Percentiles rank a stretch among this genome's conserved stretches.
Evolutionary conservation across 805 yeast genomes (phyloP).

Genomic region (Schwanniomyces occidentalis): DNA sequence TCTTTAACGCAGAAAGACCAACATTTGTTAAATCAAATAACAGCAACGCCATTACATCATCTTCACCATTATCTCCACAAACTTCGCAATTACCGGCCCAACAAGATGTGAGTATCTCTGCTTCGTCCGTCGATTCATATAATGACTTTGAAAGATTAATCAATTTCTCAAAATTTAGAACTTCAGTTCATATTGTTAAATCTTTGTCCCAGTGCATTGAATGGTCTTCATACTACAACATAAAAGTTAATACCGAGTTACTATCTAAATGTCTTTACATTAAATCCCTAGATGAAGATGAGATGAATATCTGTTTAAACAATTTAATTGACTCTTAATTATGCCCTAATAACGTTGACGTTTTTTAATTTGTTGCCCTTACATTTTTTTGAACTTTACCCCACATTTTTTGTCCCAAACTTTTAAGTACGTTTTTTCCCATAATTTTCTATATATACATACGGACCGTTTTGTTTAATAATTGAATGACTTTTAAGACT

Average conservation of each 20-base stretch:
- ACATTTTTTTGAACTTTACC: too few relatives aligned
- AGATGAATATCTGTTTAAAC: conserved; percentile 47
- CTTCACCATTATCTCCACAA: conserved; percentile 3
- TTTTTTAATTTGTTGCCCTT: too few relatives aligned
- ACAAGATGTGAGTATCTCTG: conserved; percentile 5
- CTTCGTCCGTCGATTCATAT: conserved; percentile 11
- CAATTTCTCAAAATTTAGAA: conserved; percentile 76
- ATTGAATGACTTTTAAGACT: too few relatives aligned
- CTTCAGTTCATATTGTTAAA: conserved; percentile 74
- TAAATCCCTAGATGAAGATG: conserved; percentile 69
- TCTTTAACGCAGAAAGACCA: conserved; percentile 68
- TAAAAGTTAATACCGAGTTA: conserved; percentile 58
- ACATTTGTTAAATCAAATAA: conserved; percentile 39
- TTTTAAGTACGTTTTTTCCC: too few relatives aligned
- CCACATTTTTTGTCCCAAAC: too few relatives aligned
- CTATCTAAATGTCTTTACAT: conserved; percentile 84
- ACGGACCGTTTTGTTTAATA: too few relatives aligned
- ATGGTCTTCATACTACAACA: conserved; percentile 72
- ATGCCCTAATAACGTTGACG: too few relatives aligned
- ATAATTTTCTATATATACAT: too few relatives aligned
- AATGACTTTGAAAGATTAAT: conserved; percentile 45
- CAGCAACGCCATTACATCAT: not conserved
- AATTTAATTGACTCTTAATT: conserved; percentile 2
- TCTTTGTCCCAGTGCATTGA: conserved; percentile 78
- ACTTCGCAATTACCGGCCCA: conserved; percentile 5